Evolutionary conservation across 2,329 filamentous ascomycete species (phyloP).

Genomic region (Trichoderma koningiopsis): DNA sequence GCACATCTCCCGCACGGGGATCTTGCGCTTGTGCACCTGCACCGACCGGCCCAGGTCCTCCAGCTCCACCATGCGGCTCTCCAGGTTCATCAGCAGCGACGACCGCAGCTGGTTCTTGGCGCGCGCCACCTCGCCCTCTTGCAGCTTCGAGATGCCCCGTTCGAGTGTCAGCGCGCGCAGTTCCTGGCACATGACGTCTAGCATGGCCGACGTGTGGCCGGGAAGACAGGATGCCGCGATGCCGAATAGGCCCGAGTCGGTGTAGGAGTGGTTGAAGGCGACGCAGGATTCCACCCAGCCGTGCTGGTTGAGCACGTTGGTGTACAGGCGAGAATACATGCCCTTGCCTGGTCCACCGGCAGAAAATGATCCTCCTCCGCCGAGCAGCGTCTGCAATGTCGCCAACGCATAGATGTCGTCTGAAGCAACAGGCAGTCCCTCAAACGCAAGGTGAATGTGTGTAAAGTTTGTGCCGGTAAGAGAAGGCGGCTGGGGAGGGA

Average conservation of each 20-base stretch:
- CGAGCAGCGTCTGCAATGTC: constrained; percentile 91
- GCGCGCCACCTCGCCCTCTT: constrained; percentile 76
- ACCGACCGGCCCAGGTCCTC: constrained; percentile 95
- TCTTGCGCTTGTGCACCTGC: constrained; percentile 92
- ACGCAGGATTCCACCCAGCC: constrained; percentile 96
- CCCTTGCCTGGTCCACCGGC: constrained; percentile 96
- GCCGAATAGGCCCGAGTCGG: constrained; percentile 91
- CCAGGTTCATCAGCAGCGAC: constrained; percentile 93
- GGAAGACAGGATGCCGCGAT: constrained; percentile 87
- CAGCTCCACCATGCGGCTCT: constrained; percentile 94
- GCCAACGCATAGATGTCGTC: constrained; percentile 96
- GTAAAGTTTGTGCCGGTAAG: constrained; percentile 79
- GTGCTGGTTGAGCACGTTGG: constrained; percentile 95
- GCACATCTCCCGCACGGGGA: constrained; percentile 94
- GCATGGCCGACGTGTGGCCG: constrained; percentile 75
- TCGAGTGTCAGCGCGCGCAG: constrained; percentile 77
- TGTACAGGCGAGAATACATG: constrained; percentile 98
- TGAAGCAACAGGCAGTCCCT: constrained; percentile 86
- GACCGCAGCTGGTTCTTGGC: constrained; percentile 97
- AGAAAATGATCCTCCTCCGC: constrained; percentile 93
- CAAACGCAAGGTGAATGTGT: constrained; percentile 94
- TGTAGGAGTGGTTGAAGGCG: constrained; percentile 97
- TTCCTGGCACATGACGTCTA: constrained; percentile 94
- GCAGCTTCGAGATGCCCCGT: constrained; percentile 71
- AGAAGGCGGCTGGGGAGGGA: constrained; percentile 78